Evolutionary conservation across 352 stramenopile genomes (phyloP), one percentile per base, ranked within the genome.

Genomic region (Phytophthora foliorum): DNA sequence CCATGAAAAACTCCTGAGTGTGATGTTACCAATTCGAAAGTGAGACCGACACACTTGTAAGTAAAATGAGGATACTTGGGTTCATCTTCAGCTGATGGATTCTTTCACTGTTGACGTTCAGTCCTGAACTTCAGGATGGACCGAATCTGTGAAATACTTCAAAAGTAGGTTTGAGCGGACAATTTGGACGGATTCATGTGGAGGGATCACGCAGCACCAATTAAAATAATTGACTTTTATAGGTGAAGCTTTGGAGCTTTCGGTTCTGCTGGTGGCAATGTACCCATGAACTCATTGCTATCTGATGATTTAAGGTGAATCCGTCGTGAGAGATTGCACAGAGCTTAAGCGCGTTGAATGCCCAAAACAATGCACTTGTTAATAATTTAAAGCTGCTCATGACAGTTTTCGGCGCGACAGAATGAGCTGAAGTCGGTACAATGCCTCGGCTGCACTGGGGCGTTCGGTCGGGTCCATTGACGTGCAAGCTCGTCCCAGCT

Each of bases 351-450:
- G 29, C 25, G 11, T 34, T 4, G 34, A 41, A 41, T 13, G 32
- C 9, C 32, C 32, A 38, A 38, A 2, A 10, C 1, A 38, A 19
- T 0, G 9, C 7, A 17, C 41, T 48, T 27, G 41, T 25, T 48
- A 29, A 48, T 48, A 48, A 48, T 1, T 48, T 27, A 27, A 48
- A 48, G 41, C 41, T 48, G n/a, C 11, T 29, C 41, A 48, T 21
- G 41, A 48, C 9, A 48, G 19, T 19, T 48, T 24, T 21, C n/a
- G 41, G 41, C 41, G 38, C 51, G 48, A 31, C 0, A 53, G 24
- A 58, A 49, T 55, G 32, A 11, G 11, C 51, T 75, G 75, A 6
- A 80, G 21, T 16, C 54, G 57, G 49, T 80, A 72, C 29, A 81
- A 36, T 1, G 57, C 61, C 24, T 83, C 60, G 7, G 64, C 61